Conservation (phyloP, 2,329 filamentous ascomycete species). For the Cladophialophora carrionii region DNA sequence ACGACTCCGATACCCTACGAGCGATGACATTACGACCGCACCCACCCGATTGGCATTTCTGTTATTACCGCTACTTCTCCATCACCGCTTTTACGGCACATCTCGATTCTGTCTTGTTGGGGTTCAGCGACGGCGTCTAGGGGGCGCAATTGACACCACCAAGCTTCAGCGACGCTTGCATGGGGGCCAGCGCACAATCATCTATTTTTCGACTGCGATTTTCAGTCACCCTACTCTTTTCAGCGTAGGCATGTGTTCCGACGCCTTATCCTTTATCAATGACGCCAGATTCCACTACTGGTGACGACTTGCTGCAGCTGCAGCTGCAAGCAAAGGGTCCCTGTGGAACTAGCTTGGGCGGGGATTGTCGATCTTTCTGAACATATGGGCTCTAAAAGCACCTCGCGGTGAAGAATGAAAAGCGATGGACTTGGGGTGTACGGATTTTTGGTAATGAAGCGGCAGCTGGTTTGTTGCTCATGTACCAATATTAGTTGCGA, state of each 20-base stretch:
- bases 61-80: constrained; percentile 11
- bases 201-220: constrained; percentile 3
- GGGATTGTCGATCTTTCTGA: constrained; percentile 18
- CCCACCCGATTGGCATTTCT: constrained; percentile 18
- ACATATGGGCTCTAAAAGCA: constrained; percentile 10
- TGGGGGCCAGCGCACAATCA: constrained; percentile 13
- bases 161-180: constrained; percentile 4
- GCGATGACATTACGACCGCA: constrained; percentile 19
- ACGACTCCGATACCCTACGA: constrained; percentile 18
- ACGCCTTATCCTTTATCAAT: constrained; percentile 9
- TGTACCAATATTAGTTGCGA: constrained; percentile 20
- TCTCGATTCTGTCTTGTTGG: constrained; percentile 22
- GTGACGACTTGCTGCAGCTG: constrained; percentile 17
- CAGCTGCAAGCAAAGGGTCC: constrained; percentile 9
- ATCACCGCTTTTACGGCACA: constrained; percentile 18
- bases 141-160: constrained; percentile 6
- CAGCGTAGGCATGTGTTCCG: constrained; percentile 5
- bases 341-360: constrained; percentile 8
- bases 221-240: not conserved
- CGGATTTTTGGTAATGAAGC: constrained; percentile 4
- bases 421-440: constrained; percentile 6
- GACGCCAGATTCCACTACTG: constrained; percentile 6
- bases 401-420: constrained; percentile 2
- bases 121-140: constrained; percentile 31
- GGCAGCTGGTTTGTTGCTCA: constrained; percentile 22